Evolutionary conservation across 169 alveolate genomes (phyloP).

Genomic region (Eimeria praecox): DNA sequence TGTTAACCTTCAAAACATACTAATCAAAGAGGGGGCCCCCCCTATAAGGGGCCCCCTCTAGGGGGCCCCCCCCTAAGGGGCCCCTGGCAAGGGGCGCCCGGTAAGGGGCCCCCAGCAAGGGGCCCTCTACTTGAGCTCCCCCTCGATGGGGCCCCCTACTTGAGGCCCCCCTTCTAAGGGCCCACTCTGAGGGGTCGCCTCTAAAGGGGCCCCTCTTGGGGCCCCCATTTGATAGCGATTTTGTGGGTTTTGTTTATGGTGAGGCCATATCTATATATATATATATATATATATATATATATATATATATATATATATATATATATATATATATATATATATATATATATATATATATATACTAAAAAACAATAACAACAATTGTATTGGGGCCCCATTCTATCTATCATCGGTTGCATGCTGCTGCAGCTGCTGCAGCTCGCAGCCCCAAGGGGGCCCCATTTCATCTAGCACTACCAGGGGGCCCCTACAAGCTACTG

Average conservation of each 20-base stretch:
- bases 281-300: no score
- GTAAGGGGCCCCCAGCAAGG: not conserved
- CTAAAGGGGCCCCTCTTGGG: not conserved
- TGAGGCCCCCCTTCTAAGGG: no score
- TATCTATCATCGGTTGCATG: not conserved
- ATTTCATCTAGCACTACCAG: not conserved
- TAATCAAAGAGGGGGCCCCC: not conserved
- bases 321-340: no score
- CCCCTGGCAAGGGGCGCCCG: not conserved
- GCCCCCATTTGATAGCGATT: no score
- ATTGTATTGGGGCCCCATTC: not conserved
- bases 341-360: no score
- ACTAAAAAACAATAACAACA: no score
- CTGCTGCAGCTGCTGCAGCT: not conserved
- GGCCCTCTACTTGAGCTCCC: not conserved
- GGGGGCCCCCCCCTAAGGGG: not conserved
- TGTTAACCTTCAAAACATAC: constrained; percentile 12
- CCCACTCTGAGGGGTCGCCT: not conserved
- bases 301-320: no score
- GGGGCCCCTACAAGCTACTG: not conserved
- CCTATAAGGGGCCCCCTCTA: not conserved
- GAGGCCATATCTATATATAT: no score
- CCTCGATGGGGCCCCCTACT: not conserved
- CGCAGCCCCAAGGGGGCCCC: not conserved
- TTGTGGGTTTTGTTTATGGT: no score